phyloP scores from a whole-genome alignment of 2,329 filamentous ascomycete genomes.

The Penicillium sp. region DNA sequence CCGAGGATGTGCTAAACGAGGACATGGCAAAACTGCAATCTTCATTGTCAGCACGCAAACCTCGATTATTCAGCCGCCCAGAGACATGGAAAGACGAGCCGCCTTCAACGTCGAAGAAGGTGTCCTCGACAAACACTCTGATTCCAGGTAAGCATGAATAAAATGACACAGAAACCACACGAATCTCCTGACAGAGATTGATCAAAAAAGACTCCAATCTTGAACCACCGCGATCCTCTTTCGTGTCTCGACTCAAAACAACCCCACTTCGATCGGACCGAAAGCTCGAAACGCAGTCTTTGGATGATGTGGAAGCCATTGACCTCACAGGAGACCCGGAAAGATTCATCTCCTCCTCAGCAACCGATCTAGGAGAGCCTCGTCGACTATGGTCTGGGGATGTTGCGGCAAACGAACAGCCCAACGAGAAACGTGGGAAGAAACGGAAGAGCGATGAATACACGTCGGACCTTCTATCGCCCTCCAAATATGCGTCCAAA shows the following conservation, averaged over 20 bases:
- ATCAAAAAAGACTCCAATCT: constrained; percentile 14
- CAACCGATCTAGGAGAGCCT: constrained; percentile 41
- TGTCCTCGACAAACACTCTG: constrained; percentile 7
- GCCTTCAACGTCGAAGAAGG: constrained; percentile 22
- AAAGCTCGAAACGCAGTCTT: constrained; percentile 18
- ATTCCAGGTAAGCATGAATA: constrained; percentile 26
- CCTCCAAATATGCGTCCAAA: constrained; percentile 29
- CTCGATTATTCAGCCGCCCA: constrained; percentile 39
- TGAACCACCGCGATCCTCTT: constrained; percentile 21
- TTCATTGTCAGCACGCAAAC: constrained; percentile 41
- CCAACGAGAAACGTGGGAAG: constrained; percentile 41
- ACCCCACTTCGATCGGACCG: constrained; percentile 23
- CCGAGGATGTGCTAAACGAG: constrained; percentile 27
- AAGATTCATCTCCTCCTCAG: constrained; percentile 38
- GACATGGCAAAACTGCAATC: constrained; percentile 47
- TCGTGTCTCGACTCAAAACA: constrained; percentile 14
- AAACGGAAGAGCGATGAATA: constrained; percentile 53
- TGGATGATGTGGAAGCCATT: constrained; percentile 45
- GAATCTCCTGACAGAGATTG: not conserved
- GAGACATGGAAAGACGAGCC: constrained; percentile 21
- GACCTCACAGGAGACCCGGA: constrained; percentile 45
- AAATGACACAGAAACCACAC: too few relatives aligned
- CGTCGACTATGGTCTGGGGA: constrained; percentile 47
- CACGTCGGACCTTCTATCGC: constrained; percentile 37
- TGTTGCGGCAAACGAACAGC: constrained; percentile 38